Evolutionary conservation across 2,329 filamentous ascomycete genomes (phyloP).

Genomic region (Talaromyces sp.): DNA sequence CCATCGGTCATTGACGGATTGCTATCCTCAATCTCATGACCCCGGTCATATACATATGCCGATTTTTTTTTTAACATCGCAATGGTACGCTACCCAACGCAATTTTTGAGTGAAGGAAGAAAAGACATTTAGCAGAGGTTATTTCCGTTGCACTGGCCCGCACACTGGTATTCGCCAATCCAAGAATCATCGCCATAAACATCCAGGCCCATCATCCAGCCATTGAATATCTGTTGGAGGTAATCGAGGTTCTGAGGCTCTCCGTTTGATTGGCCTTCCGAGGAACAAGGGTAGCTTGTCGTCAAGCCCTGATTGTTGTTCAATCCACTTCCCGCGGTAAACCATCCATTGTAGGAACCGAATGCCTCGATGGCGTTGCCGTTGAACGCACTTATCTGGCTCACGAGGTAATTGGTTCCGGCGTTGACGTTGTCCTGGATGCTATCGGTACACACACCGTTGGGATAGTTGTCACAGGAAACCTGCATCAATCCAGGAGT

Average conservation of each 20-base stretch:
- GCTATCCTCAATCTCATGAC: neutral
- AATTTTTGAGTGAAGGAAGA: neutral
- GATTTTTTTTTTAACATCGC: neutral
- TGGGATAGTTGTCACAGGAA: conserved; percentile 35
- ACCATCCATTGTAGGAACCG: conserved; percentile 39
- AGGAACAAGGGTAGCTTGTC: conserved; percentile 26
- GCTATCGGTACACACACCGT: conserved; percentile 32
- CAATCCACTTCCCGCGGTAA: conserved; percentile 28
- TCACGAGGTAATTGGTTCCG: conserved; percentile 31
- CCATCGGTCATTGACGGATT: neutral
- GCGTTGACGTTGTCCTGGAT: conserved; percentile 37
- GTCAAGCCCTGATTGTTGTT: conserved; percentile 33
- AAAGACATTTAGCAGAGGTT: conserved; percentile 19
- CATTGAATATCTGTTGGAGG: conserved; percentile 36
- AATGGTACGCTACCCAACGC: neutral
- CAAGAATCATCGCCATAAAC: conserved; percentile 30
- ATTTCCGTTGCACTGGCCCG: conserved; percentile 21
- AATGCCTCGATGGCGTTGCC: conserved; percentile 35
- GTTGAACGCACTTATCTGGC: conserved; percentile 23
- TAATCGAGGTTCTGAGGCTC: conserved; percentile 37
- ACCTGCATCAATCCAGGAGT: conserved; percentile 40
- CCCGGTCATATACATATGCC: neutral
- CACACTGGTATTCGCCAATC: conserved; percentile 24
- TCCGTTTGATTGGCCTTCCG: conserved; percentile 29
- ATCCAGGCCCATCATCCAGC: conserved; percentile 37